These are phyloP conservation scores for Dichotomocladium elegans DNA, from an alignment of 371 early-diverging fungal species.

Conservation along the genomic window DNA sequence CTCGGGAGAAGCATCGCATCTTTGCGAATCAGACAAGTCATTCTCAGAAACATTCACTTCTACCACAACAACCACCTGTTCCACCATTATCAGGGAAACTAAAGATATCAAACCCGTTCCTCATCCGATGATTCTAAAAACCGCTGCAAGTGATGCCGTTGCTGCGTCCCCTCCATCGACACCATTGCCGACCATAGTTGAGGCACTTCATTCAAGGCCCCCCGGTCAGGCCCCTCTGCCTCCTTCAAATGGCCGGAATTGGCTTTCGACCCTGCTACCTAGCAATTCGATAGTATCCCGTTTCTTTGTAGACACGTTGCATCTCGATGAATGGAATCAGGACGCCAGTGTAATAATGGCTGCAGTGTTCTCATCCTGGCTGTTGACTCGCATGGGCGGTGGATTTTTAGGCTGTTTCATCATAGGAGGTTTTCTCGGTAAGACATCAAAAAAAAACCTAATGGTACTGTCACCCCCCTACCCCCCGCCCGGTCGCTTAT, in stretches of 20 bases:
- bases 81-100: neutral
- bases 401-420: conserved; percentile 38
- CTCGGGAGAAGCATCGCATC: neutral
- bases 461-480: neutral
- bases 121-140: neutral
- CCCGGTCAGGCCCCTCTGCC: neutral
- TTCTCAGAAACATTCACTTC: too few relatives aligned
- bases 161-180: too few relatives aligned
- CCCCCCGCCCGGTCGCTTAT: neutral
- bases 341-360: conserved; percentile 28
- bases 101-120: too few relatives aligned
- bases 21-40: too few relatives aligned
- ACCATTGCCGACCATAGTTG: neutral
- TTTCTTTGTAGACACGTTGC: too few relatives aligned
- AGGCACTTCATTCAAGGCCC: neutral
- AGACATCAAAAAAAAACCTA: neutral
- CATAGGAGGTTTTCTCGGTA: conserved; percentile 37
- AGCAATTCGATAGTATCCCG: conserved; percentile 27
- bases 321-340: conserved; percentile 43
- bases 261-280: conserved; percentile 15
- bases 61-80: neutral
- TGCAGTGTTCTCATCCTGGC: conserved; percentile 33
- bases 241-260: conserved; percentile 10
- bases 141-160: neutral
- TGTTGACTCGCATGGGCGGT: conserved; percentile 21